Evolutionary conservation across 768 basidiomycete genomes (phyloP).

Genomic region (Suillus alpinus): DNA sequence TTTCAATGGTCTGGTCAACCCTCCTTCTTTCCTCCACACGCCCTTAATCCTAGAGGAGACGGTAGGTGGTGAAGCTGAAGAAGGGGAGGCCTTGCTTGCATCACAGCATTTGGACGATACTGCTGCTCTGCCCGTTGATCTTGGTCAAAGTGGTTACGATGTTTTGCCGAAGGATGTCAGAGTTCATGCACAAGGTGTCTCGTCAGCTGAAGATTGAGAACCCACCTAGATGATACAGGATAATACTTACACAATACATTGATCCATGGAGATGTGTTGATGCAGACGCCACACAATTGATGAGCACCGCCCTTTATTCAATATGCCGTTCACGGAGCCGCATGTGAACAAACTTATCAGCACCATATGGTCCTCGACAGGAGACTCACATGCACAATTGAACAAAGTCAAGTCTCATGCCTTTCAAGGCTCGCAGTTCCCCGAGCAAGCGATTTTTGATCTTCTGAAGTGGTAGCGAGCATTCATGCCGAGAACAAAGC

Average conservation of each 20-base stretch:
- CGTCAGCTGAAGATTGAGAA: slow-evolving; percentile 12
- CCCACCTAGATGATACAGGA: background rate
- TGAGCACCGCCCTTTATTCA: slow-evolving; percentile 1
- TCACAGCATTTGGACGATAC: slow-evolving; percentile 65
- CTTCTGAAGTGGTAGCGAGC: background rate
- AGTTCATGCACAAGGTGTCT: slow-evolving; percentile 17
- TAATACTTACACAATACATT: background rate
- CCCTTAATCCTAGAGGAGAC: slow-evolving; percentile 30
- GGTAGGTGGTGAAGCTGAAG: slow-evolving; percentile 48
- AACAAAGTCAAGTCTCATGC: background rate
- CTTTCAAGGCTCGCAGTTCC: background rate
- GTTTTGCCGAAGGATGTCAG: slow-evolving; percentile 57
- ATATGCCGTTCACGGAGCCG: slow-evolving; percentile 16
- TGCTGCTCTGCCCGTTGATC: slow-evolving; percentile 74
- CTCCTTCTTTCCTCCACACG: slow-evolving; percentile 60
- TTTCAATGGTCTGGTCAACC: slow-evolving; percentile 79
- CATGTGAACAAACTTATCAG: background rate
- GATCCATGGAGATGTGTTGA: background rate
- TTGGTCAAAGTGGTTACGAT: slow-evolving; percentile 83
- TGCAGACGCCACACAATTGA: background rate
- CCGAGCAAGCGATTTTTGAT: background rate
- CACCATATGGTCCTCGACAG: slow-evolving; percentile 1
- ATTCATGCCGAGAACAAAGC: background rate
- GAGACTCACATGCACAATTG: background rate
- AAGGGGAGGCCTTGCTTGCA: slow-evolving; percentile 50